Percentiles rank a stretch among this genome's conserved stretches.
Conservation (phyloP, 768 basidiomycete genomes). For the Royoungia palumana region DNA sequence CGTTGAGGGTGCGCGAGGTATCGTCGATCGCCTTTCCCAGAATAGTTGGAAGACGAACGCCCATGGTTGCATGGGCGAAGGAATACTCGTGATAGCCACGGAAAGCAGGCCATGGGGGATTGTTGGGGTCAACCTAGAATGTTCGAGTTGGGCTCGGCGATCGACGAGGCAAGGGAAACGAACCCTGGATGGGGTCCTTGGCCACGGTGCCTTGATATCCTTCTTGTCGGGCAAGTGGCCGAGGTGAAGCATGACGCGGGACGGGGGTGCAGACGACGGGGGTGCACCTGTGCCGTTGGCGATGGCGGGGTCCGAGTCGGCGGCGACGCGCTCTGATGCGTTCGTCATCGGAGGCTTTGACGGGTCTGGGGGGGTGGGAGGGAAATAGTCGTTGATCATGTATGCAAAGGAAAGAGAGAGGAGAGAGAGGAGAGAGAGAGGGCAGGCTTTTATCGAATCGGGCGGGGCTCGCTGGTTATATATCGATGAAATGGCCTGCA, state of each 20-base stretch:
- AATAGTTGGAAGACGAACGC: slow-evolving; percentile 91
- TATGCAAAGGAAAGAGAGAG: background rate
- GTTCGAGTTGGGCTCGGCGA: background rate
- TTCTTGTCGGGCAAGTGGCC: slow-evolving; percentile 74
- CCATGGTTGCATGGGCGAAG: slow-evolving; percentile 92
- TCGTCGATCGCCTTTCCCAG: slow-evolving; percentile 96
- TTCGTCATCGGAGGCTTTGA: slow-evolving; percentile 6
- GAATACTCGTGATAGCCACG: slow-evolving; percentile 81
- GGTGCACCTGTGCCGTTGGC: background rate
- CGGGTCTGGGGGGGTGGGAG: slow-evolving; percentile 31
- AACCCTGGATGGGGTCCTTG: slow-evolving; percentile 69
- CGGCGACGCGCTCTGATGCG: background rate
- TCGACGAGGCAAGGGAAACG: slow-evolving; percentile 16
- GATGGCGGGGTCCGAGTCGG: background rate
- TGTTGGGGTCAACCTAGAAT: slow-evolving; percentile 70
- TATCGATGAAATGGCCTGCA: slow-evolving; percentile 18
- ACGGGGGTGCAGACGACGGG: slow-evolving; percentile 37
- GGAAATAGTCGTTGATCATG: slow-evolving; percentile 20
- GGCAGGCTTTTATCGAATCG: too few relatives aligned
- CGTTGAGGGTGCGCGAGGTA: slow-evolving; percentile 82
- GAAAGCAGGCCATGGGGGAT: slow-evolving; percentile 80
- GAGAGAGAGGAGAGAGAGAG: too few relatives aligned
- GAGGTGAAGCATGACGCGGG: slow-evolving; percentile 66
- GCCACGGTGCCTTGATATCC: slow-evolving; percentile 69
- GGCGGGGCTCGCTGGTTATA: slow-evolving; percentile 9